Conservation (phyloP, 345 rosid genomes). For the Cardiospermum halicacabum region DNA sequence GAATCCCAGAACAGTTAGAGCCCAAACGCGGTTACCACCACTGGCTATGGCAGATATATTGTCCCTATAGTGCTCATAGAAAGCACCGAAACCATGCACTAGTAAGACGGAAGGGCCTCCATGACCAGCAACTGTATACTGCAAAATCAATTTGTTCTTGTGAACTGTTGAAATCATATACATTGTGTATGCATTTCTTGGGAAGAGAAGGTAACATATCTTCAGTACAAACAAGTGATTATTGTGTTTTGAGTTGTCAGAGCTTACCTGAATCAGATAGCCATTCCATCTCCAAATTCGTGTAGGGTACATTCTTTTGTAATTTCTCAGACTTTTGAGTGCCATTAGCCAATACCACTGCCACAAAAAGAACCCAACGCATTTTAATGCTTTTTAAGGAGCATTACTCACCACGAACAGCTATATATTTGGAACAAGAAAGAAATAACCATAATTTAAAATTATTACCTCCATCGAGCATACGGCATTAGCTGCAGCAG, state of each 20-base stretch:
- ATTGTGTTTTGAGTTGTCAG: slow-evolving; percentile 11
- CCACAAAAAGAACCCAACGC: slow-evolving; percentile 20
- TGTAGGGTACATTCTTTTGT: slow-evolving; percentile 22
- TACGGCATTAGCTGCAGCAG: slow-evolving; percentile 65
- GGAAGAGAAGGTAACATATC: slow-evolving; percentile 17
- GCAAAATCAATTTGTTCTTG: slow-evolving; percentile 17
- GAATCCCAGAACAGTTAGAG: slow-evolving; percentile 72
- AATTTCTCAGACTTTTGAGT: slow-evolving; percentile 36
- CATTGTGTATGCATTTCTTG: neutral
- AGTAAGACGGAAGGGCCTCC: slow-evolving; percentile 72
- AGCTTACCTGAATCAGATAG: slow-evolving; percentile 85
- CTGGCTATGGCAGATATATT: slow-evolving; percentile 50
- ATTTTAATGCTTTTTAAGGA: slow-evolving; percentile 6
- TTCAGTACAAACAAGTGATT: neutral
- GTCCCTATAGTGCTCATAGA: slow-evolving; percentile 81
- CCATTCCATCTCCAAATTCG: slow-evolving; percentile 89
- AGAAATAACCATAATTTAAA: slow-evolving; percentile 1
- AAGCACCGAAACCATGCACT: slow-evolving; percentile 97
- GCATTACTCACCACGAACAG: slow-evolving; percentile 3
- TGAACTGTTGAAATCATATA: slow-evolving; percentile 8
- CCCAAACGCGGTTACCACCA: slow-evolving; percentile 63
- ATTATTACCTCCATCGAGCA: slow-evolving; percentile 78
- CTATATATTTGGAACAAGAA: neutral
- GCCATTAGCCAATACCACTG: slow-evolving; percentile 89
- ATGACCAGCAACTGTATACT: slow-evolving; percentile 61